A percentile compares a stretch with the other conserved stretches of the same genome.
These are phyloP conservation scores for Friedmanniomyces simplex DNA, from an alignment of 495 filamentous ascomycete species.

Conservation along the genomic window DNA sequence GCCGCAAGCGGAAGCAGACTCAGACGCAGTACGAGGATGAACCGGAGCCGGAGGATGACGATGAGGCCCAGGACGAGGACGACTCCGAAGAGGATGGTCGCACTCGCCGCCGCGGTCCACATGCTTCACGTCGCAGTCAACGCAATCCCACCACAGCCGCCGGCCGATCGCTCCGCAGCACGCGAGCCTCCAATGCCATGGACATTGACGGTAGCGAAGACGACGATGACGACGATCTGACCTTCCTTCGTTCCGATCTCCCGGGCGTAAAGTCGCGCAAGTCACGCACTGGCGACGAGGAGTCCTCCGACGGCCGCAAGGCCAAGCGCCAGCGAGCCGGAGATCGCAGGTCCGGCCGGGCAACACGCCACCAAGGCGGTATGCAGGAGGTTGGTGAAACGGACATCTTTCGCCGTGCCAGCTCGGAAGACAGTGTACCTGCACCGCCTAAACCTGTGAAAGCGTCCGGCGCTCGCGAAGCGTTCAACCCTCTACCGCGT, in stretches of 20 bases:
- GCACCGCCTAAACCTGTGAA: slow-evolving; percentile 18
- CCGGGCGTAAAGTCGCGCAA: background rate
- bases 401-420: slow-evolving; percentile 41
- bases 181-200: background rate
- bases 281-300: background rate
- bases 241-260: slow-evolving; percentile 14
- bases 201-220: slow-evolving; percentile 6
- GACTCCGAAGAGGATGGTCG: slow-evolving; percentile 3
- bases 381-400: slow-evolving; percentile 60
- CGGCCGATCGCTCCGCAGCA: slow-evolving; percentile 3
- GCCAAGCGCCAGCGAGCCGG: slow-evolving; percentile 15
- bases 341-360: slow-evolving; percentile 28
- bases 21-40: slow-evolving; percentile 13
- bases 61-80: slow-evolving; percentile 4
- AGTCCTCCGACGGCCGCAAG: background rate
- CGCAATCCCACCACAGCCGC: background rate
- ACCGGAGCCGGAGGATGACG: slow-evolving; percentile 12
- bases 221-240: background rate
- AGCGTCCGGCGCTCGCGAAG: slow-evolving; percentile 54
- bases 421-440: slow-evolving; percentile 25
- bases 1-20: background rate
- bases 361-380: slow-evolving; percentile 33
- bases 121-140: background rate
- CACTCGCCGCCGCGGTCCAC: background rate
- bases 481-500: slow-evolving; percentile 46